Base-by-base conservation (phyloP, 2,329 filamentous ascomycete genomes). In the Talaromyces sp. region DNA sequence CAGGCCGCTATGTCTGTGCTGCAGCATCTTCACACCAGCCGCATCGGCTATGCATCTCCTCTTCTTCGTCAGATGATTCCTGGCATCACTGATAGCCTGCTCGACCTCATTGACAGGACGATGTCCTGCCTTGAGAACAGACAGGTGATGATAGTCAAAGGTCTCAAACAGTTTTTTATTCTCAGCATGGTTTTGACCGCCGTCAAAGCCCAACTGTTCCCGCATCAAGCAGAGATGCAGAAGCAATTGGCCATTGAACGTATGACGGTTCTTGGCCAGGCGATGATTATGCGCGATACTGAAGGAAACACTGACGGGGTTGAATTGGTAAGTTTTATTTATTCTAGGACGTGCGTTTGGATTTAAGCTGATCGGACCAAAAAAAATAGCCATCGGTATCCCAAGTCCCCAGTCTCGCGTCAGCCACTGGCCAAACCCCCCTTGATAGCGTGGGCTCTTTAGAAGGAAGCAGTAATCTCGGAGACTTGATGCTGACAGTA, bases 121-220 rank as follows among this genome's bases (percentile, higher is more conserved):
- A 63, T 75, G 2, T 43, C 68, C 14, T 68, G 67, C 14, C 64
- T 76, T 7, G 72, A 75, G 62, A 62, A 60, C n/a, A 68, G 68
- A 3, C 68, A 70, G 14, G 62, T 72, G 2, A 63, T 71, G 3
- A 66, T 76, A 3, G 66, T 73, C 58, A 76, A 76, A 57, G 73
- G 73, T 2, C 73, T 73, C 2, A 76, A 75, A 50, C 72, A 75
- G 43, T 76, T 75, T 61, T 75, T 74, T 59, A 75, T 75, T 61
- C 66, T 75, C 58, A 75, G 71, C 1, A 75, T 73, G 1, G 70
- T 75, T 29, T 60, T 71, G 8, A 69, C 72, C 7, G 55, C 75
- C 4, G 73, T 72, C 32, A 75, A 75, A 58, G 60, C 69, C 24
- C 71, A 67, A 54, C 58, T 75, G 10, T 74, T 71, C 71, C 72